These are phyloP conservation scores for Aspergillus phoenicis DNA, from an alignment of 2,329 filamentous ascomycete species.

Conservation along the genomic window DNA sequence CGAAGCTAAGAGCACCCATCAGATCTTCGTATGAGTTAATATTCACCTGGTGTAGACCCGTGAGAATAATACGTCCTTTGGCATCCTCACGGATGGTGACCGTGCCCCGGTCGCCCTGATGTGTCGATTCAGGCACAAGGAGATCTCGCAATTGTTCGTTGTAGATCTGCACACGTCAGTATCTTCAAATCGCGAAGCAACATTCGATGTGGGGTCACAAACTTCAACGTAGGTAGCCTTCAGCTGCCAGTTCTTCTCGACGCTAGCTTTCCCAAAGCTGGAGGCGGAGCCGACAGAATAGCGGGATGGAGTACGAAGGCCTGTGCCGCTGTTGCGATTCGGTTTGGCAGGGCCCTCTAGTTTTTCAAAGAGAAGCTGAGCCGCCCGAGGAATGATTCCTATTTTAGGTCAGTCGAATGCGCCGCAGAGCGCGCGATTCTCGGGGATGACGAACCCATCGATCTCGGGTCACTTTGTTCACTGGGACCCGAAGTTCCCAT, in stretches of 20 bases:
- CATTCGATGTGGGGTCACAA: constrained; percentile 16
- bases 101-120: constrained; percentile 68
- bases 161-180: constrained; percentile 69
- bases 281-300: constrained; percentile 67
- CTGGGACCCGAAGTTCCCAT: constrained; percentile 92
- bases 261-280: constrained; percentile 44
- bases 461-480: constrained; percentile 70
- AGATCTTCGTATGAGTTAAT: constrained; percentile 92
- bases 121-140: constrained; percentile 73
- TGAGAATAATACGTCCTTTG: constrained; percentile 91
- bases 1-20: constrained; percentile 84
- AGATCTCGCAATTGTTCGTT: constrained; percentile 95
- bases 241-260: constrained; percentile 82
- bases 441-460: constrained; percentile 69
- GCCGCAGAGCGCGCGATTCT: not conserved
- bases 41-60: constrained; percentile 81
- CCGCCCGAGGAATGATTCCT: constrained; percentile 96
- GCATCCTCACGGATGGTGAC: constrained; percentile 94
- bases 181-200: not conserved
- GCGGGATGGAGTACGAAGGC: constrained; percentile 75
- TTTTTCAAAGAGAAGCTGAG: constrained; percentile 82
- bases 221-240: constrained; percentile 87
- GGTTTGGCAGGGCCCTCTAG: constrained; percentile 63
- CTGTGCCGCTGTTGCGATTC: constrained; percentile 70
- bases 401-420: constrained; percentile 4